A percentile compares a stretch with the other conserved stretches of the same genome.
Conservation (phyloP, 345 rosid species). For the Psidium friedrichsthalianum region DNA sequence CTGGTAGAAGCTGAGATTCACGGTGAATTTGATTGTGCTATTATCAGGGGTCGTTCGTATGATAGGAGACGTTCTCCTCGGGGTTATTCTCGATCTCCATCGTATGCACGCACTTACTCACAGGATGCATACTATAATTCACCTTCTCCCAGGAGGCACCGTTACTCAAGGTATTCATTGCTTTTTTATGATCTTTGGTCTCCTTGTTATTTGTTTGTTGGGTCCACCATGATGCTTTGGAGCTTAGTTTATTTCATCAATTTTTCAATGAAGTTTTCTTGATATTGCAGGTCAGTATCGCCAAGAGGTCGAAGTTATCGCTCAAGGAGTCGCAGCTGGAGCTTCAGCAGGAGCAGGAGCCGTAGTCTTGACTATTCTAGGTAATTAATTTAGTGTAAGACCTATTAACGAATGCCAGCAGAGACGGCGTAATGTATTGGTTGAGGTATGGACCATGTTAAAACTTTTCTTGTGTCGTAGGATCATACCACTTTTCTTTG, state of each 20-base stretch:
- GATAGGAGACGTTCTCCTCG: slow-evolving; percentile 40
- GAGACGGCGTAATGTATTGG: background rate
- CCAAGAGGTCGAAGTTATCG: slow-evolving; percentile 33
- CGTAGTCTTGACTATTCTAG: background rate
- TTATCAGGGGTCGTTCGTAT: slow-evolving; percentile 26
- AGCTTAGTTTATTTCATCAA: background rate
- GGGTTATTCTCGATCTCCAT: slow-evolving; percentile 45
- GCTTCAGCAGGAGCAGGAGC: slow-evolving; percentile 29
- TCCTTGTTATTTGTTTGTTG: background rate
- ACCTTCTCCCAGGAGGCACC: slow-evolving; percentile 21
- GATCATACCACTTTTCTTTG: background rate
- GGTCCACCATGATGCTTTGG: background rate
- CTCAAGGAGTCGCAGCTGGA: slow-evolving; percentile 34
- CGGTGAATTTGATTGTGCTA: background rate
- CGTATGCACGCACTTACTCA: slow-evolving; percentile 26
- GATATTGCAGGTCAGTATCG: slow-evolving; percentile 44
- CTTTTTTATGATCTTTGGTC: too few relatives aligned
- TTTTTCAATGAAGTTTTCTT: background rate
- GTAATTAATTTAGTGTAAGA: background rate
- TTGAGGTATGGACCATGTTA: background rate
- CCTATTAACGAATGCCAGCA: background rate
- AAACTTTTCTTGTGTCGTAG: background rate
- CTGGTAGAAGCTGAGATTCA: background rate
- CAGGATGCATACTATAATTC: slow-evolving; percentile 38
- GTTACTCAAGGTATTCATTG: slow-evolving; percentile 26